Base-by-base conservation (phyloP, 1,139 yeast genomes). In the Sugiyamaella japonica region DNA sequence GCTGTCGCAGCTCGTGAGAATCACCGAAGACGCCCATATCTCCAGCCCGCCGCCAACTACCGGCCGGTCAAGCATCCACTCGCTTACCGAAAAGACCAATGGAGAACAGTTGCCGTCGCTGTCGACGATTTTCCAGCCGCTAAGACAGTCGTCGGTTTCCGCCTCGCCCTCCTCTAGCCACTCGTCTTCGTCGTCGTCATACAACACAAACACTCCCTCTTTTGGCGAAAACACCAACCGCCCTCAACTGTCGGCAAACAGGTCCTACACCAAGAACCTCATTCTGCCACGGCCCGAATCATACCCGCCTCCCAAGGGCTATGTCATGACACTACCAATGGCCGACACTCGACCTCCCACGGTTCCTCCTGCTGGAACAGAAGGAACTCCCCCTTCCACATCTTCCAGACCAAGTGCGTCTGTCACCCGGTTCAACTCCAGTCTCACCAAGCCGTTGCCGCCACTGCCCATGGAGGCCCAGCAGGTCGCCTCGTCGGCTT, bases 401-500 rank as follows among this genome's bases (percentile, higher is more conserved):
- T 12, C 54, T 6, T 20, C 40, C n/a, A 13, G 49, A 17, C 37
- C 50, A 25, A 29, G 16, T 38, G 44, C 36, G 20, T 45, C 58
- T 25, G 16, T 36, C n/a, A 29, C 37, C 6, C 41, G 52, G 7
- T 49, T 41, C 43, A 56, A 53, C 52, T 45, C 52, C 41, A 53
- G 54, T 38, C 49, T 61, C 53, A 57, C 66, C 52, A 68, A 69
- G 58, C 72, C 72, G 12, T 56, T 69, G 40, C 72, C 72, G 13
- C 71, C 71, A 4, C 56, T 68, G 50, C 71, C 72, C 25, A 59
- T 53, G 45, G 68, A 63, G 40, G 66, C 64, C 8, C 58, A 55
- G 45, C 54, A 52, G 7, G 32, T 39, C 3, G 13, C 43, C 5
- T 17, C 43, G n/a, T 17, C 43, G 3, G 8, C 43, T 10, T 17